phyloP scores from a whole-genome alignment of 257 asterid species.

The Nicotiana knightiana region DNA sequence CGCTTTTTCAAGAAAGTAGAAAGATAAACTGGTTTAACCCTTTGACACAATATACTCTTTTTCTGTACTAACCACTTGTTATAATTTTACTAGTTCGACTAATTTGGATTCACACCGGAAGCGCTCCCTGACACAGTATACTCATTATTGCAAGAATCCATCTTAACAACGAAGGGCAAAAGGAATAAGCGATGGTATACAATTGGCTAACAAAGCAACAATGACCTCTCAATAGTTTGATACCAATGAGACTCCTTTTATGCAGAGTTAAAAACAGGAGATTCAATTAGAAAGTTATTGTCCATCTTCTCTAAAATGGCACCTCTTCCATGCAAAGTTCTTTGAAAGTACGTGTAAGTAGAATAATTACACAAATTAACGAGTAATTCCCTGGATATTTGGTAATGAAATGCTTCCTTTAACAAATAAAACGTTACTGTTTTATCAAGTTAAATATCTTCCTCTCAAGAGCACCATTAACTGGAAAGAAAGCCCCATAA shows the following conservation, averaged over 20 bases:
- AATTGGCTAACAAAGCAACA: not conserved
- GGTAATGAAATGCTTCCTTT: not conserved
- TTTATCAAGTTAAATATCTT: not conserved
- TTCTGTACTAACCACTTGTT: no score
- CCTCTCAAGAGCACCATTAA: not conserved
- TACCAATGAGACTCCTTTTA: no score
- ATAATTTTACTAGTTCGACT: not conserved
- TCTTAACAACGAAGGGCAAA: not conserved
- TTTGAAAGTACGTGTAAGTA: not conserved
- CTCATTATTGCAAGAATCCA: not conserved
- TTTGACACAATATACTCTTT: no score
- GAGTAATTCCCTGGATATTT: not conserved
- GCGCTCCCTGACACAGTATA: not conserved
- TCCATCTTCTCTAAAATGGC: not conserved
- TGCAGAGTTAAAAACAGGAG: no score
- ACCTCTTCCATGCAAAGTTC: not conserved
- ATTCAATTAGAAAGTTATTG: no score
- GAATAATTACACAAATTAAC: not conserved
- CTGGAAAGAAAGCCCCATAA: not conserved
- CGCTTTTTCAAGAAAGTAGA: no score
- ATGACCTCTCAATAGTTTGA: not conserved
- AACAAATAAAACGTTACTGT: not conserved
- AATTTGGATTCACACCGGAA: not conserved
- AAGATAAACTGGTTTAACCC: no score
- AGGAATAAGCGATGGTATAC: not conserved